phyloP scores from a whole-genome alignment of 2,329 filamentous ascomycete genomes.

The Nannizzia gypsea region DNA sequence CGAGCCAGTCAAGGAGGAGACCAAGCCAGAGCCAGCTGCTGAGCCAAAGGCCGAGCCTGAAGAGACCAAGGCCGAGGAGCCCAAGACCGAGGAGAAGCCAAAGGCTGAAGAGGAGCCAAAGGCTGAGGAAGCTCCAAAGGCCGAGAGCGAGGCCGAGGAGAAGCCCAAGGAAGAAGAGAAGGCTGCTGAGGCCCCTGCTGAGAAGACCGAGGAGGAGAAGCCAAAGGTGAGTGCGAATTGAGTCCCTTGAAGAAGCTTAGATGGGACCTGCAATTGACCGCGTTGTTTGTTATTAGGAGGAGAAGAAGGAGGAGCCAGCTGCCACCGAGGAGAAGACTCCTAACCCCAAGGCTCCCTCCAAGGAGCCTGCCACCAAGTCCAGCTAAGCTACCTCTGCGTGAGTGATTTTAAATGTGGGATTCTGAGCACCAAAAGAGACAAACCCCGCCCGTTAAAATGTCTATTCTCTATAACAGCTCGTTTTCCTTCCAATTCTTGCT shows the following conservation, averaged over 20 bases:
- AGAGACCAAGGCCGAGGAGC: slow-evolving; percentile 10
- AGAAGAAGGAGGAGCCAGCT: neutral
- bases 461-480: neutral
- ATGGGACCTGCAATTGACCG: neutral
- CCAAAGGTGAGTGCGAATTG: neutral
- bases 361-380: neutral
- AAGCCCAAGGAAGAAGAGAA: slow-evolving; percentile 2
- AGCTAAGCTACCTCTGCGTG: neutral
- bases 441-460: neutral
- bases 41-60: slow-evolving; percentile 18
- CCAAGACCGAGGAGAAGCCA: slow-evolving; percentile 6
- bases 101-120: slow-evolving; percentile 16
- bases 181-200: neutral
- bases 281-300: neutral
- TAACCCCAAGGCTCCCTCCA: neutral
- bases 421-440: neutral
- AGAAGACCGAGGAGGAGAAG: slow-evolving; percentile 1
- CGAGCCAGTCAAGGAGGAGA: slow-evolving; percentile 8
- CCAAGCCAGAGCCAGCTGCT: slow-evolving; percentile 9
- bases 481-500: neutral
- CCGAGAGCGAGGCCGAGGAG: neutral
- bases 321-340: neutral
- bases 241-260: no score
- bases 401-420: neutral
- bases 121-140: neutral